These are phyloP conservation scores for Closterium sp. DNA, from an alignment of 139 green algal species.

Conservation along the genomic window DNA sequence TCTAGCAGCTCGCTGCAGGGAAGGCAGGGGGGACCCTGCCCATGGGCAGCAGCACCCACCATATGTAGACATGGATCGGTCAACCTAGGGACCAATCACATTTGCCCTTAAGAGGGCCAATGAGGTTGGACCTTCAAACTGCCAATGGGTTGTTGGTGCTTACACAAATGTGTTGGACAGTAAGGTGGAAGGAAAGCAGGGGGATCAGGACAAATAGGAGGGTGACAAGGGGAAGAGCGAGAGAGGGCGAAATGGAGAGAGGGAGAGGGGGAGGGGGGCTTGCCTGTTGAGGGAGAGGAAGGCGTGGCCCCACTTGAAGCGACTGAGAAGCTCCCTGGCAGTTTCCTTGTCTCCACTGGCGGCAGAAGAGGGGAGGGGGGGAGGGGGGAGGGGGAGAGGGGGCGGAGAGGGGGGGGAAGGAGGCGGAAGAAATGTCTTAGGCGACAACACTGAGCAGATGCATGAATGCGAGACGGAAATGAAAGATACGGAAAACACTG, in stretches of 20 bases:
- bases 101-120: too few species aligned
- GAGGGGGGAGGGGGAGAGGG: neutral
- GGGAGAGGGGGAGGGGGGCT: neutral
- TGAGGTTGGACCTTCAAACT: too few species aligned
- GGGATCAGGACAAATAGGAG: neutral
- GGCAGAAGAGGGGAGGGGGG: neutral
- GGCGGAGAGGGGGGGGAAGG: neutral
- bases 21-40: too few species aligned
- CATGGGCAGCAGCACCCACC: too few species aligned
- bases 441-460: too few species aligned
- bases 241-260: neutral
- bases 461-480: too few species aligned
- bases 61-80: too few species aligned
- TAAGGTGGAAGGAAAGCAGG: neutral
- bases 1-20: slow-evolving; percentile 72
- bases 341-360: slow-evolving; percentile 59
- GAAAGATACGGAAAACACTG: too few species aligned
- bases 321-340: slow-evolving; percentile 41
- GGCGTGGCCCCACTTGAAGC: slow-evolving; percentile 77
- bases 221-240: neutral
- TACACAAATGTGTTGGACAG: too few species aligned
- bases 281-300: slow-evolving; percentile 84
- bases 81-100: too few species aligned
- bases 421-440: too few species aligned
- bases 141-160: too few species aligned